These are phyloP conservation scores for Endogone sp. DNA, from an alignment of 192 early-diverging fungal genomes.

Conservation along the genomic window DNA sequence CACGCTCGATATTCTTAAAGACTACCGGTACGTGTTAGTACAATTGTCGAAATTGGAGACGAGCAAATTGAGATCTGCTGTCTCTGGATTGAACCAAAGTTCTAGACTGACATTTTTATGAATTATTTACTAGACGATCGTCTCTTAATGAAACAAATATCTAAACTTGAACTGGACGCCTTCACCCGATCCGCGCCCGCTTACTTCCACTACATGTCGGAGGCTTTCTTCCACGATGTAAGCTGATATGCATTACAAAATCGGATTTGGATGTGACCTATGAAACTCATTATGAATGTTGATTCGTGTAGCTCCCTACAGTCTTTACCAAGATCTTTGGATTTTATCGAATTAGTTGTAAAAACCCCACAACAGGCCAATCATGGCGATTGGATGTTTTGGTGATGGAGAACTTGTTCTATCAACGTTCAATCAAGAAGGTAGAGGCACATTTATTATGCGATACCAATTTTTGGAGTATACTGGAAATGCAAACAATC, in stretches of 20 bases:
- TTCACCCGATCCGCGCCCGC: slow-evolving; percentile 86
- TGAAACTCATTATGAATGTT: slow-evolving; percentile 1
- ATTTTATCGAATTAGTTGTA: slow-evolving; percentile 87
- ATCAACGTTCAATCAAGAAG: slow-evolving; percentile 69
- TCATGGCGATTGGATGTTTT: slow-evolving; percentile 85
- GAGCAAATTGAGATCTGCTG: too few relatives aligned
- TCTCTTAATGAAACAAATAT: slow-evolving; percentile 88
- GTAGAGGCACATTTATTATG: too few relatives aligned
- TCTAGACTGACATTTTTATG: too few relatives aligned
- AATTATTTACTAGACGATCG: slow-evolving; percentile 66
- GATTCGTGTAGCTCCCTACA: slow-evolving; percentile 68
- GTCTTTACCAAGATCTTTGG: slow-evolving; percentile 89
- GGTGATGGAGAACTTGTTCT: slow-evolving; percentile 97
- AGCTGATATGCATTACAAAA: background rate
- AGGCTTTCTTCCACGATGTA: slow-evolving; percentile 77
- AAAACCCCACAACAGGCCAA: slow-evolving; percentile 79
- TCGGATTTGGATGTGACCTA: background rate
- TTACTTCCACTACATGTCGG: slow-evolving; percentile 85
- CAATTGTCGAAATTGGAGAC: too few relatives aligned
- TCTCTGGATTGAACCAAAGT: too few relatives aligned
- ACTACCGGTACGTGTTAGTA: slow-evolving; percentile 52
- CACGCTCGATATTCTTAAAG: slow-evolving; percentile 87
- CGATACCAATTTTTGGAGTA: too few relatives aligned
- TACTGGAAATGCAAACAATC: too few relatives aligned
- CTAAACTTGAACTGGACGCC: slow-evolving; percentile 78